These are phyloP conservation scores for Suillus spraguei DNA, from an alignment of 768 basidiomycete genomes.

Conservation along the genomic window DNA sequence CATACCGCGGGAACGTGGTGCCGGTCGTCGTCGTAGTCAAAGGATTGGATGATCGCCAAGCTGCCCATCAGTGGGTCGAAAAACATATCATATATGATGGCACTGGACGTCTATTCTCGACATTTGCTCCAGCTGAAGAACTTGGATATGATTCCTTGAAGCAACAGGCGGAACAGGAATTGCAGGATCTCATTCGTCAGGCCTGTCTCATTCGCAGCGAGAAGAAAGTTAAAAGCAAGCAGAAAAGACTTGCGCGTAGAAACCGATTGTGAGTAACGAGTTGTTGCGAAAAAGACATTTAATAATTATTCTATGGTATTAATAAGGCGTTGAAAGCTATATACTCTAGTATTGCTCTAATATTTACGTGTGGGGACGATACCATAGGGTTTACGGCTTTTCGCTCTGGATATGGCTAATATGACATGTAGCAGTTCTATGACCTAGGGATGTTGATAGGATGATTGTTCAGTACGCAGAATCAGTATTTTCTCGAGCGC, in stretches of 20 bases:
- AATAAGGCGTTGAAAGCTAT: not conserved
- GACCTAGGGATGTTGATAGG: not conserved
- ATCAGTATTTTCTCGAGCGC: not conserved
- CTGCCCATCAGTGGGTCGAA: constrained; percentile 15
- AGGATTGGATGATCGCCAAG: constrained; percentile 15
- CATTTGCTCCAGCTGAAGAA: not conserved
- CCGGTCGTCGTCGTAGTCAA: constrained; percentile 23
- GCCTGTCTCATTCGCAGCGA: not conserved
- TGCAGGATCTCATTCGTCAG: not conserved
- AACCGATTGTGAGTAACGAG: not conserved
- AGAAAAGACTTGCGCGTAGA: not conserved
- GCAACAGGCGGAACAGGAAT: not conserved
- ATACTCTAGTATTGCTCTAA: not conserved
- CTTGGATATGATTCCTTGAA: not conserved
- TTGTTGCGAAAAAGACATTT: not conserved
- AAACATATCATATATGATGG: not conserved
- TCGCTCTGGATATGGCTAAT: not conserved
- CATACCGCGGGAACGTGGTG: constrained; percentile 18
- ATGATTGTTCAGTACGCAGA: not conserved
- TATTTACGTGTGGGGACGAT: too few relatives aligned
- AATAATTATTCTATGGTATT: not conserved
- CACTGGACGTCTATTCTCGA: not conserved
- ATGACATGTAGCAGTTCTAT: not conserved
- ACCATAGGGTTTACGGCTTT: not conserved
- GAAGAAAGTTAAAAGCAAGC: not conserved